Evolutionary conservation across 768 basidiomycete genomes (phyloP).

Genomic region (Myochromella boudieri): DNA sequence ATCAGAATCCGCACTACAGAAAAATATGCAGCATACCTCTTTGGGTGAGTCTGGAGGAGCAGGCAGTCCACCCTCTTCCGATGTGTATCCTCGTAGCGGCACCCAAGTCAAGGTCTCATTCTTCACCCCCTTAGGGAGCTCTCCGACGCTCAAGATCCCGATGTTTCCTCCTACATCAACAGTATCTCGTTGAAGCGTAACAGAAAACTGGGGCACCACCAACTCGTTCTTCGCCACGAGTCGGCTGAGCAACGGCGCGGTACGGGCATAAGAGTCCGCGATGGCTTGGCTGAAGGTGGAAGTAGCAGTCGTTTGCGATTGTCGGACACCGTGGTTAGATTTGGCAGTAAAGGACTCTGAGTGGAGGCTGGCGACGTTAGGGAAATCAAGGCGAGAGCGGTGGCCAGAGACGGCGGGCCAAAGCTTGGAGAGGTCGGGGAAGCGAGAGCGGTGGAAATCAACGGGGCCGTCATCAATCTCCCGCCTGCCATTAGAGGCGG

Average conservation of each 20-base stretch:
- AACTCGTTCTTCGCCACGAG: slow-evolving; percentile 39
- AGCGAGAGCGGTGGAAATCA: slow-evolving; percentile 23
- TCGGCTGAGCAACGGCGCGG: slow-evolving; percentile 47
- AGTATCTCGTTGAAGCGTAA: slow-evolving; percentile 68
- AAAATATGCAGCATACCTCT: slow-evolving; percentile 43
- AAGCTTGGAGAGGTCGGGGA: slow-evolving; percentile 27
- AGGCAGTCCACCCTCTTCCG: slow-evolving; percentile 50
- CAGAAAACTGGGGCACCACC: slow-evolving; percentile 47
- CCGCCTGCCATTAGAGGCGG: neutral
- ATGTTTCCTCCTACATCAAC: slow-evolving; percentile 68
- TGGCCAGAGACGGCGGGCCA: slow-evolving; percentile 10
- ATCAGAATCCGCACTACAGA: slow-evolving; percentile 7
- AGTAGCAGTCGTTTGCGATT: slow-evolving; percentile 12
- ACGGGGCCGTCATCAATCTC: slow-evolving; percentile 8
- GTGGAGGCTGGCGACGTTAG: slow-evolving; percentile 4
- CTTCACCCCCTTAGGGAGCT: slow-evolving; percentile 51
- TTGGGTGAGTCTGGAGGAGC: slow-evolving; percentile 54
- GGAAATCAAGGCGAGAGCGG: slow-evolving; percentile 9
- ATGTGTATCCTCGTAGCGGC: slow-evolving; percentile 54
- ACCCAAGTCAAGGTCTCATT: slow-evolving; percentile 63
- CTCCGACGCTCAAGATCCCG: slow-evolving; percentile 67
- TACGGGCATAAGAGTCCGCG: slow-evolving; percentile 39
- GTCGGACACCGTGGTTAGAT: slow-evolving; percentile 13
- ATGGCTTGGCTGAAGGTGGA: slow-evolving; percentile 24
- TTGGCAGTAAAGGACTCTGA: neutral